A percentile compares a stretch with the other conserved stretches of the same genome.
Conservation (phyloP, 768 basidiomycete species). For the Lactifluus rugatus region DNA sequence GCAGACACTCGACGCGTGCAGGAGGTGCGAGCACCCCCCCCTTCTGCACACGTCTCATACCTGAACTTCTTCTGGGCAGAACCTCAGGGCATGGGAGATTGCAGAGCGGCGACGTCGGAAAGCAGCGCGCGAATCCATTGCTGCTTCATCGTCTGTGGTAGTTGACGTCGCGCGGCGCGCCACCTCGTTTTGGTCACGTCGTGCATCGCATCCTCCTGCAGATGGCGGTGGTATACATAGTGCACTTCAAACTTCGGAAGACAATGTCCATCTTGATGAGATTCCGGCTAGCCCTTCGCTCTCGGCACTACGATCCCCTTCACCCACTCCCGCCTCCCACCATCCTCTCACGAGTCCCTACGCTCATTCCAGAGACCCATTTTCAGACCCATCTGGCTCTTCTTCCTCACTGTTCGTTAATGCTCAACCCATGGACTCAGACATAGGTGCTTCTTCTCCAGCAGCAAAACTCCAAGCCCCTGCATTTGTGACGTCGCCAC, state of each 20-base stretch:
- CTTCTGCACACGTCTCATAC: background rate
- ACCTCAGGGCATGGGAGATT: constrained; percentile 66
- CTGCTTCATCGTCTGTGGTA: constrained; percentile 38
- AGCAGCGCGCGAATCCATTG: constrained; percentile 48
- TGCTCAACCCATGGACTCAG: constrained; percentile 24
- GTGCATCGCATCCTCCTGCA: constrained; percentile 26
- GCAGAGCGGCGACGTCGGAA: constrained; percentile 70
- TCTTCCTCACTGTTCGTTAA: constrained; percentile 44
- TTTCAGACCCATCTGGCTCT: constrained; percentile 37
- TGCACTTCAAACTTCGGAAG: constrained; percentile 40
- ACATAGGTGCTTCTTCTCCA: constrained; percentile 22
- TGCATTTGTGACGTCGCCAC: background rate
- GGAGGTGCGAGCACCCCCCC: constrained; percentile 48
- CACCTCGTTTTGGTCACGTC: constrained; percentile 44
- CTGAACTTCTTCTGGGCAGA: constrained; percentile 35
- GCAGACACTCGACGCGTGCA: constrained; percentile 59
- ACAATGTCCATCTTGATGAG: constrained; percentile 46
- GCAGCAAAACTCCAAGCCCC: background rate
- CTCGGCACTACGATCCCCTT: constrained; percentile 32
- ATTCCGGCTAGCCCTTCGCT: constrained; percentile 30
- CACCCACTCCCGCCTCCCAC: constrained; percentile 22
- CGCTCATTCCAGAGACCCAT: constrained; percentile 31
- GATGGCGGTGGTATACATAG: constrained; percentile 37
- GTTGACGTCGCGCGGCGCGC: constrained; percentile 50
- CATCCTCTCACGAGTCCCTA: constrained; percentile 18